A percentile compares a stretch with the other conserved stretches of the same genome.
These are phyloP conservation scores for Trichoderma guizhouense DNA, from an alignment of 2,329 filamentous ascomycete genomes.

Conservation along the genomic window DNA sequence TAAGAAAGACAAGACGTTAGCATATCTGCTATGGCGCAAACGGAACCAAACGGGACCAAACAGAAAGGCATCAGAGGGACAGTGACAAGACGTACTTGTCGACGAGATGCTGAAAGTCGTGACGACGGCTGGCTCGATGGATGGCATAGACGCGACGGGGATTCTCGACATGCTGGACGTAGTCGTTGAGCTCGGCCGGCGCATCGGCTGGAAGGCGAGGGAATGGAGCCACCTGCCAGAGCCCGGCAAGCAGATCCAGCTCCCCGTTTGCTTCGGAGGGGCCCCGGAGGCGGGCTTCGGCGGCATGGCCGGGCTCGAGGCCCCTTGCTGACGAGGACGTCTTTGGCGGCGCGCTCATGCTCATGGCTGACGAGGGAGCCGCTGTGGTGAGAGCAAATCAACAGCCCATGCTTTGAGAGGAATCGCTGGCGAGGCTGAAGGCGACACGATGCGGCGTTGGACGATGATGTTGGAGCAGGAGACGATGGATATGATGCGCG, in stretches of 20 bases:
- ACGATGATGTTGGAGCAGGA: background rate
- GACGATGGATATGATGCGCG: slow-evolving; percentile 1
- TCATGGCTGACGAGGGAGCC: slow-evolving; percentile 21
- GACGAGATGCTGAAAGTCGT: slow-evolving; percentile 64
- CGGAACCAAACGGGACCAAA: background rate
- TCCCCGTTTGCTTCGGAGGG: slow-evolving; percentile 33
- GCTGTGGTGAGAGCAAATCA: background rate
- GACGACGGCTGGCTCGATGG: slow-evolving; percentile 57
- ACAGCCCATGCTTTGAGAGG: slow-evolving; percentile 17
- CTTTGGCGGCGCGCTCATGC: slow-evolving; percentile 23
- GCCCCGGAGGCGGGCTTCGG: slow-evolving; percentile 15
- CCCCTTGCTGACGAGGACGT: slow-evolving; percentile 17
- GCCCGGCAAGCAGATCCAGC: slow-evolving; percentile 50
- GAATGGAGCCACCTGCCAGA: slow-evolving; percentile 62
- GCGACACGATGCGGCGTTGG: background rate
- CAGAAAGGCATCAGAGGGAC: background rate
- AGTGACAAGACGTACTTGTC: slow-evolving; percentile 51
- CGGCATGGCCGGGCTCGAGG: slow-evolving; percentile 14
- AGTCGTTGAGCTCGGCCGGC: slow-evolving; percentile 53
- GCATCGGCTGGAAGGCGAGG: slow-evolving; percentile 58
- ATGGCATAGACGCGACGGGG: slow-evolving; percentile 60
- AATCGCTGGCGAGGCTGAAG: background rate
- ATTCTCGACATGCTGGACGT: slow-evolving; percentile 58
- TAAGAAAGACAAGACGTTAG: background rate
- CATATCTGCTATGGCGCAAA: background rate